Conservation (phyloP, 371 early-diverging fungal genomes). For the Lichtheimia ramosa region DNA sequence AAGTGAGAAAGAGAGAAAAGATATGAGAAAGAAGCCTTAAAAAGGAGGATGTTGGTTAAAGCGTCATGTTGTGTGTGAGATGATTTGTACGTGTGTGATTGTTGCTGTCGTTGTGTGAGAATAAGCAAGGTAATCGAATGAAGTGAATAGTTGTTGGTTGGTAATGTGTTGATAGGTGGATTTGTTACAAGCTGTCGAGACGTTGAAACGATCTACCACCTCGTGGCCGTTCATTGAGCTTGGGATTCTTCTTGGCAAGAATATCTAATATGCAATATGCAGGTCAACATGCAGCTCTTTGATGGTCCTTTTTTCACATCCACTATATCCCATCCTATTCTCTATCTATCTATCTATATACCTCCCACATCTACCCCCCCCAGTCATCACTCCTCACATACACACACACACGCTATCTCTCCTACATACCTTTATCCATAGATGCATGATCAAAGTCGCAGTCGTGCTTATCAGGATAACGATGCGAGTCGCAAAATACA, state of each 20-base stretch:
- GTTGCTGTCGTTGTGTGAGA: too few species aligned
- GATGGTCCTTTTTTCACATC: not conserved
- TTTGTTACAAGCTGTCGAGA: constrained; percentile 52
- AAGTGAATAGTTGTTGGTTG: not conserved
- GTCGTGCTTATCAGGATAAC: constrained; percentile 74
- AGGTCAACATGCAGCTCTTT: not conserved
- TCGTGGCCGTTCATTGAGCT: constrained; percentile 73
- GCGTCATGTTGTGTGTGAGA: not conserved
- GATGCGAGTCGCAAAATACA: constrained; percentile 81
- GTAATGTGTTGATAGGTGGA: too few species aligned
- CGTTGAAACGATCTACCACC: constrained; percentile 81
- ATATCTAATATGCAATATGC: constrained; percentile 35
- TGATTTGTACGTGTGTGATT: too few species aligned
- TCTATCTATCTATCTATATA: too few species aligned
- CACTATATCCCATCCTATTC: too few species aligned
- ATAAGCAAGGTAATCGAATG: not conserved
- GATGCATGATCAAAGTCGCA: constrained; percentile 81
- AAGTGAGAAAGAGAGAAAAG: constrained; percentile 6
- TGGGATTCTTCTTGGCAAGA: constrained; percentile 78
- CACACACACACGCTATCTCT: not conserved
- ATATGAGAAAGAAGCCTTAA: not conserved
- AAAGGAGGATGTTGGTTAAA: constrained; percentile 1
- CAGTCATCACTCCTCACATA: not conserved
- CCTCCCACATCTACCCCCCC: not conserved
- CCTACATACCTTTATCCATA: constrained; percentile 54